Base-by-base conservation (phyloP, 1,284 basidiomycete species). In the Trametes pubescens region DNA sequence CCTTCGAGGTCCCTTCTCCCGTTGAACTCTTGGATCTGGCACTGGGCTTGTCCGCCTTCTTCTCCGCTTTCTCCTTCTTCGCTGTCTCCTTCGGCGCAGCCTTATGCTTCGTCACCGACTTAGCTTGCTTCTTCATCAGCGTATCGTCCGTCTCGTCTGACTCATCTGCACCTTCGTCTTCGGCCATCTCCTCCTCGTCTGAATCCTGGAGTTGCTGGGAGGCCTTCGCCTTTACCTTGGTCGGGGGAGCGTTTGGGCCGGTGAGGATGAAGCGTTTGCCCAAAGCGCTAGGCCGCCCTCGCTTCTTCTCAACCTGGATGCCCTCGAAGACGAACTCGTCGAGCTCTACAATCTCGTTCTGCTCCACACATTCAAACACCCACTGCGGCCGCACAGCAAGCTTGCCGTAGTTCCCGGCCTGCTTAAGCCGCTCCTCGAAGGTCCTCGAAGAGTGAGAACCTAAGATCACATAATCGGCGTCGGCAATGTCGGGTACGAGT, bases 401-500 rank as follows among this genome's bases (percentile, higher is more conserved):
- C 68, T 78, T 81, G 59, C 74, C 74, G 54, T 69, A 75, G 44
- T 74, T 69, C 49, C 77, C 75, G 16, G 76, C 71, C 66, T 75
- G 74, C 22, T 70, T 74, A n/a, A 85, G 72, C 47, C 86, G 78
- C 26, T 80, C 77, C 16, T 77, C 76, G 64, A 83, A 89, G 7
- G 81, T 80, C 66, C 82, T 84, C 24, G 82, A 44, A 2, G 54
- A 80, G 44, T 79, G 79, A 24, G 79, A 71, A 51, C 81, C 82
- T 49, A 92, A 75, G 34, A 92, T 80, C 16, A 82, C 81, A 71
- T 84, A 89, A 68, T 88, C 83, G 5, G 90, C 89, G 18, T 79
- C 76, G 6, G 75, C 70, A n/a, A 84, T 80, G 46, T 82, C 80
- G 18, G 79, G 78, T 8, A 80, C 80, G 47, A 90, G 84, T 65